Base-by-base conservation (phyloP, 257 asterid genomes). In the Solanum chiquidenum region DNA sequence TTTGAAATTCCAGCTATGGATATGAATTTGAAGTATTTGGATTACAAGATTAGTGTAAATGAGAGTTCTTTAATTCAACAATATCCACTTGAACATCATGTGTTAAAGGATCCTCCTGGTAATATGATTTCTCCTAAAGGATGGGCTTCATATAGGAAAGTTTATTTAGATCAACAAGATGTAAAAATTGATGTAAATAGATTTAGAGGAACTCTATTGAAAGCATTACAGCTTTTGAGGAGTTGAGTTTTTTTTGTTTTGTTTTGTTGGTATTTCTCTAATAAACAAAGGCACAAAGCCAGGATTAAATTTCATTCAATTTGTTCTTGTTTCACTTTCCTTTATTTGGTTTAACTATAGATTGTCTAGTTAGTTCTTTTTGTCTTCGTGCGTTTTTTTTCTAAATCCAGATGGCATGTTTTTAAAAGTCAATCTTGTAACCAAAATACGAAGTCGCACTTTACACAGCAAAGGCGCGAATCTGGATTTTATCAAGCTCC, bases 11-110 rank as follows among this genome's bases (percentile, higher is more conserved):
- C 95, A 13, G 88, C 93, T 0, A 34, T 58, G 12, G 93, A 88
- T 8, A 94, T 95, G 97, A 91, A 90, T 8, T 55, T 94, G 86
- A 90, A 79, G 85, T 95, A 93, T 60, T 85, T 92, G 83, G 92
- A 88, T 31, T 94, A 95, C 80, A 88, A 77, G 79, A 93, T 91
- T 25, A 86, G 88, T 21, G 34, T 89, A 12, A 91, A 91, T 3
- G 98, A 95, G 75, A 94, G 96, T 88, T 90, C 96, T 1, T 88
- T 95, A 49, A 62, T 74, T 14, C 86, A 91, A 6, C 83, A 88
- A 68, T 90, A 87, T 34, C 86, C 93, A 37, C 5, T 34, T 42
- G 79, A 87, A 14, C 91, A 90, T 83, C 42, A 88, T 18, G 76
- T 91, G 0, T 84, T 91, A 5, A 87, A 87, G 85, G 86, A 92